Evolutionary conservation across 352 stramenopile genomes (phyloP).

Genomic region (Globisporangium nodosum): DNA sequence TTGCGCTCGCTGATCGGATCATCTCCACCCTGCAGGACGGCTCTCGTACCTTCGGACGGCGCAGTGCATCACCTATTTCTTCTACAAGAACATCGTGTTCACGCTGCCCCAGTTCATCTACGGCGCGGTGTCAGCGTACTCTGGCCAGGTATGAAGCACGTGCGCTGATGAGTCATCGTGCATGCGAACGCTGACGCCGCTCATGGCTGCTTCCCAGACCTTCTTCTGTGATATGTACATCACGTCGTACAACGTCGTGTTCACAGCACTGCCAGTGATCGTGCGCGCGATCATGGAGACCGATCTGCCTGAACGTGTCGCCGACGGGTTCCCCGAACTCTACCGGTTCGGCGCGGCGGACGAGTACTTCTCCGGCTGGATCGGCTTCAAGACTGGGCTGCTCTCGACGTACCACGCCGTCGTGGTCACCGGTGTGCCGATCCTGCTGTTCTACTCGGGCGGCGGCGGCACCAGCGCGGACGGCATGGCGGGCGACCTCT

Average conservation of each 20-base stretch:
- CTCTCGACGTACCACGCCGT: conserved; percentile 56
- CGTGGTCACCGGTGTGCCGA: conserved; percentile 45
- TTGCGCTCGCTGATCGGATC: not conserved
- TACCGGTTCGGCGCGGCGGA: conserved; percentile 57
- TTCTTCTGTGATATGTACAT: conserved; percentile 84
- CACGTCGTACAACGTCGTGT: conserved; percentile 94
- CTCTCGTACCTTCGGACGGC: conserved; percentile 96
- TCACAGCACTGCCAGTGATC: conserved; percentile 88
- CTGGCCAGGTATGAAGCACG: conserved; percentile 39
- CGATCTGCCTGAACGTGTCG: conserved; percentile 60
- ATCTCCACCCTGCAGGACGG: conserved; percentile 48
- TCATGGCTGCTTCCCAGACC: conserved; percentile 25
- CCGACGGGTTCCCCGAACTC: conserved; percentile 64
- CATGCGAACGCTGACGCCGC: not conserved
- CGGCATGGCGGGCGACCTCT: conserved; percentile 57
- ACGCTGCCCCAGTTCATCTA: conserved; percentile 88
- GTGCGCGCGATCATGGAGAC: conserved; percentile 71
- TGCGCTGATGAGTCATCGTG: not conserved
- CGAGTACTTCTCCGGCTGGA: conserved; percentile 55
- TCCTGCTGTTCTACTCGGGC: conserved; percentile 45
- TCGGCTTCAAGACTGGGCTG: conserved; percentile 29
- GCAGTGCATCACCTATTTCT: conserved; percentile 96
- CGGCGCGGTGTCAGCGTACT: conserved; percentile 85
- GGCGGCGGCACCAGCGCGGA: conserved; percentile 43
- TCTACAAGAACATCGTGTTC: conserved; percentile 98